These are phyloP conservation scores for Rhizopus sp. DNA, from an alignment of 371 early-diverging fungal species.

Conservation along the genomic window DNA sequence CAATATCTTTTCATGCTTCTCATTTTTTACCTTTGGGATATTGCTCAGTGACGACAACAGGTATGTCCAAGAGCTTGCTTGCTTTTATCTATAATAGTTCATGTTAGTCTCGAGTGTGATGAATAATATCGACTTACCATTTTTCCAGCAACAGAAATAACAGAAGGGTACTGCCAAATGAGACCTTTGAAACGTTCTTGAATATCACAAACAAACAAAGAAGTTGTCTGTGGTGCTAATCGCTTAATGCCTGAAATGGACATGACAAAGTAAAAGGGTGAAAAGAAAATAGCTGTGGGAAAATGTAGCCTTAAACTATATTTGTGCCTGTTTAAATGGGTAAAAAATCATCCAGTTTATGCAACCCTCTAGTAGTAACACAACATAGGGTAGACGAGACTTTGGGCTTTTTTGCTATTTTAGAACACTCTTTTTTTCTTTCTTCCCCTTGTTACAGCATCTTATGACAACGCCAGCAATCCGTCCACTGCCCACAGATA, in stretches of 20 bases:
- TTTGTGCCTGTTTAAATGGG: no score
- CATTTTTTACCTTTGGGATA: conserved; percentile 65
- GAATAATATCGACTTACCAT: conserved; percentile 58
- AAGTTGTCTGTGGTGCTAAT: conserved; percentile 65
- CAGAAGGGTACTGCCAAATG: conserved; percentile 80
- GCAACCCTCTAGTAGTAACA: no score
- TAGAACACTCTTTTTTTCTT: no score
- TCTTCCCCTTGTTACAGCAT: no score
- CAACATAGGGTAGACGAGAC: no score
- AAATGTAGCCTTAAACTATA: no score
- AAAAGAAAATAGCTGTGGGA: neutral
- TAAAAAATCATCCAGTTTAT: no score
- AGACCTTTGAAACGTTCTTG: conserved; percentile 85
- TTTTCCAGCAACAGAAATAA: conserved; percentile 87
- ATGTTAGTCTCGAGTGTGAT: neutral
- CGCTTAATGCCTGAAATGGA: conserved; percentile 37
- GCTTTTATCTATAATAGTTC: conserved; percentile 53
- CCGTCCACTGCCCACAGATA: no score
- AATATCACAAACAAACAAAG: conserved; percentile 93
- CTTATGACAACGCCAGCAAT: no score
- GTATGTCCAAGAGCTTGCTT: conserved; percentile 74
- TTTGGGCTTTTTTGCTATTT: no score
- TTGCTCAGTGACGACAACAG: conserved; percentile 92
- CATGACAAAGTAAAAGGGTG: conserved; percentile 20
- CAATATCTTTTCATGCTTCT: conserved; percentile 33